Base-by-base conservation (phyloP, 2,329 filamentous ascomycete species). In the Alternaria incomplexa region DNA sequence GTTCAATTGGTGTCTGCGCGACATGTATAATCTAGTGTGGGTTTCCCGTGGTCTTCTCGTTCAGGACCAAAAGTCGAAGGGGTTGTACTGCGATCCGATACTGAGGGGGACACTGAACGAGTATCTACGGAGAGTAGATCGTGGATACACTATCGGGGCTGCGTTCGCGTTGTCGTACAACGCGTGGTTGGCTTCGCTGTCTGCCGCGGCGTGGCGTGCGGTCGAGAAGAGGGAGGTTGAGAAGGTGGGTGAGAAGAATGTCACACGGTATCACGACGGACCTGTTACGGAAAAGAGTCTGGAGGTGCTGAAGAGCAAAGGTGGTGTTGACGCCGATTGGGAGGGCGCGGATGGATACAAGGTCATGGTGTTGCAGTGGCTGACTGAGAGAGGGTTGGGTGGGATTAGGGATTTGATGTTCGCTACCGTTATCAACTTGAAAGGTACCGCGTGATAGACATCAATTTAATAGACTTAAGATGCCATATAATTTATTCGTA, bases 1-100 rank as follows among this genome's bases (percentile, higher is more conserved):
- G 23, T 94, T 96, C 81, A 97, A 97, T 76, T 90, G 90, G 22
- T 93, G 91, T 76, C 85, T 96, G 30, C 94, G 96, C 88, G 93
- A 97, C 75, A 86, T 93, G 30, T 94, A 92, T 82, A 96, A 96
- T 75, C 88, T 91, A 54, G 78, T 96, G 50, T 96, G 93, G 93
- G 87, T 92, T 9, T 87, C 88, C 22, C 87, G 90, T 12, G 93
- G 90, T 1, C 90, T 96, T 62, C 88, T 88, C 61, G 81, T 82
- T 12, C 82, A 62, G 2, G 91, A 95, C 67, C 81, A 85, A n/a
- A 88, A 89, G 70, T 83, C 86, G 4, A 71, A 84, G 15, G 87
- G 86, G 5, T 86, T 87, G 67, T 77, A 86, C 9, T 80, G 88
- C 54, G 79, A 83, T 1, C 63, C 70, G 2, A n/a, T 80, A 0